Conservation (phyloP, 2,329 filamentous ascomycete genomes). For the Ascomycota sp. region DNA sequence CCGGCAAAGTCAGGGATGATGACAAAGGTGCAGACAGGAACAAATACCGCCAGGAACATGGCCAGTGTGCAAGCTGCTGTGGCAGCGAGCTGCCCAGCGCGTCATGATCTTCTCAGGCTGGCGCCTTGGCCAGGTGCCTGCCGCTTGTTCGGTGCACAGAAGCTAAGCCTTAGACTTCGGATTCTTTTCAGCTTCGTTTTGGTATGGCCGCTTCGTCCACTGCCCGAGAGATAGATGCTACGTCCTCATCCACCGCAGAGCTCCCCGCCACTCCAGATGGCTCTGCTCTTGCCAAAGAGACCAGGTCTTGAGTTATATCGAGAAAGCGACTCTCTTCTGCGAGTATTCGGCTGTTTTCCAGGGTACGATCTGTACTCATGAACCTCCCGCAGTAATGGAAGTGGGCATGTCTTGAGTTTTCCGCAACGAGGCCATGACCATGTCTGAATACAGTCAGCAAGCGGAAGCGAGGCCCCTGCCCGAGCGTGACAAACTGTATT, state of each 20-base stretch:
- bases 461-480: not conserved
- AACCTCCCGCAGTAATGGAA: conserved; percentile 26
- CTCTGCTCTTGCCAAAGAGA: conserved; percentile 13
- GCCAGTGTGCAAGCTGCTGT: conserved; percentile 5
- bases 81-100: not conserved
- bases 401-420: conserved; percentile 26
- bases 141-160: not conserved
- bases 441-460: conserved; percentile 19
- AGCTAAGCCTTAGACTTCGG: conserved; percentile 1
- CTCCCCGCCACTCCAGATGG: conserved; percentile 1
- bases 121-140: not conserved
- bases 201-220: conserved; percentile 2
- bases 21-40: conserved; percentile 37
- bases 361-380: conserved; percentile 30
- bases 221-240: conserved; percentile 2
- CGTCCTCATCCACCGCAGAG: conserved; percentile 5
- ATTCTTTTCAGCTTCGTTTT: conserved; percentile 1
- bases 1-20: conserved; percentile 35
- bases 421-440: conserved; percentile 37
- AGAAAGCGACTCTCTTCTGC: conserved; percentile 40
- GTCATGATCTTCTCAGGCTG: not conserved
- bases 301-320: conserved; percentile 30
- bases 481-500: conserved; percentile 36
- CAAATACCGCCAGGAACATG: conserved; percentile 19
- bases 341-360: conserved; percentile 32